These are phyloP conservation scores for Nakaseomyces delphensis DNA, from an alignment of 1,139 yeast genomes.

Conservation along the genomic window DNA sequence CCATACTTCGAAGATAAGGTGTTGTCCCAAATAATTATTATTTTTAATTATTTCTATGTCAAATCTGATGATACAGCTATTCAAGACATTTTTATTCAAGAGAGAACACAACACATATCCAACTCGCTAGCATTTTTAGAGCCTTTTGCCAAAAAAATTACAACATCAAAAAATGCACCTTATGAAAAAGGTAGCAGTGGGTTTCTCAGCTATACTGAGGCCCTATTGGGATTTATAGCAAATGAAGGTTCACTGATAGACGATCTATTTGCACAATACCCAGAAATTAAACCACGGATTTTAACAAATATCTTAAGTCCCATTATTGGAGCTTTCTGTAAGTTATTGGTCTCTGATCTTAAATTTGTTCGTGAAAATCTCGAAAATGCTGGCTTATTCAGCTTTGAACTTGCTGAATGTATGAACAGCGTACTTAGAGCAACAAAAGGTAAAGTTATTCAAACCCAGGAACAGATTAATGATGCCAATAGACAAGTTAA, in stretches of 20 bases:
- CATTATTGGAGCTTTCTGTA: slow-evolving; percentile 32
- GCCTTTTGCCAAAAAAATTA: slow-evolving; percentile 39
- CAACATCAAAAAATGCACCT: slow-evolving; percentile 38
- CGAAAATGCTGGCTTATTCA: slow-evolving; percentile 36
- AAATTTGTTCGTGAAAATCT: slow-evolving; percentile 33
- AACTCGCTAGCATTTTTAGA: slow-evolving; percentile 38
- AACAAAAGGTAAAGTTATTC: slow-evolving; percentile 23
- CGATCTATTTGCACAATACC: slow-evolving; percentile 33
- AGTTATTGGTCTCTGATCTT: slow-evolving; percentile 32
- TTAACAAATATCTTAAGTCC: slow-evolving; percentile 37
- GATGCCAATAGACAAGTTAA: slow-evolving; percentile 19
- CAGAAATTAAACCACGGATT: slow-evolving; percentile 33
- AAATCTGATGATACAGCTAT: slow-evolving; percentile 32
- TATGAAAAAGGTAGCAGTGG: slow-evolving; percentile 60
- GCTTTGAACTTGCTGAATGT: slow-evolving; percentile 41
- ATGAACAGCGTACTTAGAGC: slow-evolving; percentile 26
- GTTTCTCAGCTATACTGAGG: slow-evolving; percentile 46
- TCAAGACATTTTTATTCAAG: slow-evolving; percentile 39
- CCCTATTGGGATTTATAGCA: slow-evolving; percentile 42
- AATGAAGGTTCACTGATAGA: slow-evolving; percentile 40
- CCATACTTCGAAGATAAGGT: slow-evolving; percentile 35
- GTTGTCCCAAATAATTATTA: slow-evolving; percentile 36
- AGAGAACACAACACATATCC: slow-evolving; percentile 40
- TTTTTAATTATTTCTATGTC: slow-evolving; percentile 41
- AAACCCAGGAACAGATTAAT: slow-evolving; percentile 13